Evolutionary conservation across 306 rosid species (phyloP), one percentile per base, ranked within the genome.

Genomic region (Gillenia trifoliata): DNA sequence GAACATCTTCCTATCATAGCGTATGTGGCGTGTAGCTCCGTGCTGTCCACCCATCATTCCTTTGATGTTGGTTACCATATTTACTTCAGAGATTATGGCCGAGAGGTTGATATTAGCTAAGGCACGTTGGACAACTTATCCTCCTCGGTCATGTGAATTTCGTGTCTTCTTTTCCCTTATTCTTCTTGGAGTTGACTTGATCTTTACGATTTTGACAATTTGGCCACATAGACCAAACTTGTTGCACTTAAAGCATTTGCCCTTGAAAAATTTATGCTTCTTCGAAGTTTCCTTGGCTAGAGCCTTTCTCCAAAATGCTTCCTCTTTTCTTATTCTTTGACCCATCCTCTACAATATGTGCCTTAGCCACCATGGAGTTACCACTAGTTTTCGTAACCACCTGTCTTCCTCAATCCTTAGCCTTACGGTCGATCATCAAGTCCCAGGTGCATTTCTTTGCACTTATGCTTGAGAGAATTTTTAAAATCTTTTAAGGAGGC

Each of bases 21-120:
- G 33, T 2, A 64, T 16, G 31, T 64, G 68, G 22, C 5, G 45
- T 0, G 26, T 31, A 28, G 68, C 36, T 2, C 36, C 1, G 16
- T n/a, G n/a, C n/a, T 64, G n/a, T 64, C 68, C 12, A 64, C 15
- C 68, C 45, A 64, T 47, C 68, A 64, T 31, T 64, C 68, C 41
- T 64, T n/a, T 17, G 20, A 8, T 29, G 19, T 64, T 64, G 19
- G 47, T 29, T 10, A 20, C 68, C 34, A 64, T 6, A 17, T 64
- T 64, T 1, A 56, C 62, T 56, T 56, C 30, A 56, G 1, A 56
- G 11, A 56, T 6, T 0, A 56, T 5, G 0, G 1, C 5, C 1
- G 28, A 10, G 15, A 56, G 62, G 11, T 56, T 56, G 2, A 56
- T n/a, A 8, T 56, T 6, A 2, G 30, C 9, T 1, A 56, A 0